Evolutionary conservation across 2,329 filamentous ascomycete genomes (phyloP).

Genomic region (Blastomyces silverae): DNA sequence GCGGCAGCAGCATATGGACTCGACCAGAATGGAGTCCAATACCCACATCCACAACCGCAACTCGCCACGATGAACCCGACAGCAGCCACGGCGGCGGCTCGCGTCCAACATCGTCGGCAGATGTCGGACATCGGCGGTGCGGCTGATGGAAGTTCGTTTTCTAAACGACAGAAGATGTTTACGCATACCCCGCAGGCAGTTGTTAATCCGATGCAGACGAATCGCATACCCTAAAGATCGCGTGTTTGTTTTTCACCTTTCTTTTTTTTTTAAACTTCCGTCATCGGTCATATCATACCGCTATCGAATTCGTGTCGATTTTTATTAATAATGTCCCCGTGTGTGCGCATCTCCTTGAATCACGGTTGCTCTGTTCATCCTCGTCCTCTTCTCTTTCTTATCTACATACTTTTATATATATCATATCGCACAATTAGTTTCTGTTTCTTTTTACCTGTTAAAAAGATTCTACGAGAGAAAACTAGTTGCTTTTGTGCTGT

Average conservation of each 20-base stretch:
- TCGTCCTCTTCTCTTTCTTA: background rate
- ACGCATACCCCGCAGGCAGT: constrained; percentile 35
- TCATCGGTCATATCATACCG: background rate
- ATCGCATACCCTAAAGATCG: constrained; percentile 26
- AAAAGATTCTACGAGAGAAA: background rate
- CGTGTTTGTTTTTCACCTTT: background rate
- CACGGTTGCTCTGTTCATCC: background rate
- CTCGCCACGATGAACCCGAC: constrained; percentile 25
- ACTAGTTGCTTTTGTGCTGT: background rate
- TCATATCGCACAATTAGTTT: background rate
- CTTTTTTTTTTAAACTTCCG: background rate
- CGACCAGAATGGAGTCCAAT: constrained; percentile 22
- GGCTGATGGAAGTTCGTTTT: constrained; percentile 46
- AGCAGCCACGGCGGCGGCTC: constrained; percentile 17
- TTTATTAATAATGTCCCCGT: background rate
- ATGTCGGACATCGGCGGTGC: constrained; percentile 56
- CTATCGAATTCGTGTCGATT: background rate
- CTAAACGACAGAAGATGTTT: constrained; percentile 56
- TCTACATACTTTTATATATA: constrained; percentile 1
- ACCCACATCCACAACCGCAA: constrained; percentile 17
- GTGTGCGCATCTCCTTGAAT: background rate
- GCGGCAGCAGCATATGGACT: constrained; percentile 15
- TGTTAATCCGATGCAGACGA: constrained; percentile 46
- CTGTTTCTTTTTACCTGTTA: background rate
- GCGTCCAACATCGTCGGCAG: constrained; percentile 46